A percentile compares a stretch with the other conserved stretches of the same genome.
Evolutionary conservation across 768 basidiomycete species (phyloP).

Genomic region (Podaxis sp.): DNA sequence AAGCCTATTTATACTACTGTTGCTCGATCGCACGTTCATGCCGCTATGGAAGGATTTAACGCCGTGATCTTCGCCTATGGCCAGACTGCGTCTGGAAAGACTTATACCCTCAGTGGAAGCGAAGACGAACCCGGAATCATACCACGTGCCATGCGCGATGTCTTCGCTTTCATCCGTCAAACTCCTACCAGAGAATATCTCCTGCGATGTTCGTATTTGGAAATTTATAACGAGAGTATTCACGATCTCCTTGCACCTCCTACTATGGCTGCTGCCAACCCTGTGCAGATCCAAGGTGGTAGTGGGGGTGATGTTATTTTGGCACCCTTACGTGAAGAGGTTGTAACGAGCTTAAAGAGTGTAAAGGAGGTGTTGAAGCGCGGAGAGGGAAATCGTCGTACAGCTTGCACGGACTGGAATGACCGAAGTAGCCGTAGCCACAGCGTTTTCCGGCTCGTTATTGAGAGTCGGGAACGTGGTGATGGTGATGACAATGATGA

Average conservation of each 20-base stretch:
- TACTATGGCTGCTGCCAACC: slow-evolving; percentile 43
- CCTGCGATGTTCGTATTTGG: slow-evolving; percentile 93
- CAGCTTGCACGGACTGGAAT: slow-evolving; percentile 99
- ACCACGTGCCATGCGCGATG: slow-evolving; percentile 87
- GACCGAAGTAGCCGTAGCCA: slow-evolving; percentile 92
- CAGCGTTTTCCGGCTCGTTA: slow-evolving; percentile 88
- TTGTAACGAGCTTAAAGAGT: slow-evolving; percentile 85
- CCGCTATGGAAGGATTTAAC: slow-evolving; percentile 97
- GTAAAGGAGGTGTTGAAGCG: slow-evolving; percentile 81
- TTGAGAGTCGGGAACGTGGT: slow-evolving; percentile 78
- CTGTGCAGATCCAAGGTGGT: slow-evolving; percentile 72
- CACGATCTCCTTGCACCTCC: slow-evolving; percentile 82
- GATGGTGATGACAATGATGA: slow-evolving; percentile 43
- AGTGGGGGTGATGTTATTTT: slow-evolving; percentile 58
- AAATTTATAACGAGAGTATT: slow-evolving; percentile 94
- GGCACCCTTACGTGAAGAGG: slow-evolving; percentile 81
- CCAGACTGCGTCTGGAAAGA: slow-evolving; percentile 76
- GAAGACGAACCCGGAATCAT: slow-evolving; percentile 91
- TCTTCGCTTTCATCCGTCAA: slow-evolving; percentile 78
- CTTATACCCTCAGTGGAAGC: slow-evolving; percentile 61
- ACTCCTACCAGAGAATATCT: slow-evolving; percentile 85
- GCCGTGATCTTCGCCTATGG: slow-evolving; percentile 93
- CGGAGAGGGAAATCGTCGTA: slow-evolving; percentile 84
- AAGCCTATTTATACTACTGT: slow-evolving; percentile 75
- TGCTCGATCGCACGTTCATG: slow-evolving; percentile 74